A percentile compares a stretch with the other conserved stretches of the same genome.
Conservation (phyloP, 208 protist genomes). For the Trypanosoma theileri region DNA sequence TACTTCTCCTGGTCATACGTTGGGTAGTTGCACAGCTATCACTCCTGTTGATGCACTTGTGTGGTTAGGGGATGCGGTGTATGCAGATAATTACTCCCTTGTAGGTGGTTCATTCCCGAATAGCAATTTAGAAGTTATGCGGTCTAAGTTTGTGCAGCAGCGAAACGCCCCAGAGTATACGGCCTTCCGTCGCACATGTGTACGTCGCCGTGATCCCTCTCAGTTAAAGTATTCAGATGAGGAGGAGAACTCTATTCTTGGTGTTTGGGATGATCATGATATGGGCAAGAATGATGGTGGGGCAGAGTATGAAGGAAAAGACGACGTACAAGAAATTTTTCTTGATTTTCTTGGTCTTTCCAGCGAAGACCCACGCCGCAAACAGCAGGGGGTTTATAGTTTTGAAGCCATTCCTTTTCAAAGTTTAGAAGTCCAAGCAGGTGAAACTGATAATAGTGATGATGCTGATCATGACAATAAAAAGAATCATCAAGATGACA, state of each 20-base stretch:
- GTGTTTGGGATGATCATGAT: constrained; percentile 91
- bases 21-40: constrained; percentile 22
- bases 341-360: constrained; percentile 78
- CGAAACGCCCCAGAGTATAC: constrained; percentile 54
- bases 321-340: constrained; percentile 61
- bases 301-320: constrained; percentile 53
- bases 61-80: constrained; percentile 86
- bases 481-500: not conserved
- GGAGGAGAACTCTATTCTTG: constrained; percentile 40
- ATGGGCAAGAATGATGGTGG: constrained; percentile 87
- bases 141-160: constrained; percentile 62
- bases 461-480: too few relatives aligned
- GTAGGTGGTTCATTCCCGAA: constrained; percentile 11
- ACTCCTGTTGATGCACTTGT: constrained; percentile 58
- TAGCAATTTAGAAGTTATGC: constrained; percentile 42
- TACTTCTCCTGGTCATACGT: not conserved
- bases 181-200: constrained; percentile 56
- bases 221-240: not conserved
- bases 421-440: not conserved
- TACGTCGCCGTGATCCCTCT: constrained; percentile 15
- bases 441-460: not conserved
- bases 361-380: constrained; percentile 36
- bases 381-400: constrained; percentile 64
- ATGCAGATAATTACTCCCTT: constrained; percentile 61
- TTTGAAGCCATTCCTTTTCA: constrained; percentile 52